Percentiles rank a stretch among this genome's conserved stretches.
phyloP scores from a whole-genome alignment of 495 filamentous ascomycete genomes.

The Annulohypoxylon maeteangense region DNA sequence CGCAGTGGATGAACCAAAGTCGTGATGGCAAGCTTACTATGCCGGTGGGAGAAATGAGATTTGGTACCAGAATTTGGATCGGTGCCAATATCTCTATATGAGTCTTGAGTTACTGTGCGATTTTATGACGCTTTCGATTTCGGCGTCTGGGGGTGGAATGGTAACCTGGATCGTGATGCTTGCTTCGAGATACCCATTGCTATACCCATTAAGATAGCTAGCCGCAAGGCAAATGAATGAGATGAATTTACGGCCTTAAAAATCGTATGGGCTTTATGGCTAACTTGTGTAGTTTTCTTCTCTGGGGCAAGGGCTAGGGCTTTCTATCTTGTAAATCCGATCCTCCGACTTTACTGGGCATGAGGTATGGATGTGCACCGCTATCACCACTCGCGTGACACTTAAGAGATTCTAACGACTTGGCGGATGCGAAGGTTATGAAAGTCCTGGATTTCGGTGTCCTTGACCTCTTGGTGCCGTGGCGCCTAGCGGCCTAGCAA shows the following conservation, averaged over 20 bases:
- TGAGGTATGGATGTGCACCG: not conserved
- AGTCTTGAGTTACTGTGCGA: not conserved
- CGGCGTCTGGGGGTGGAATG: slow-evolving; percentile 2
- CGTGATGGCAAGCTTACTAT: not conserved
- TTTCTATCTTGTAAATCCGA: not conserved
- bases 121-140: not conserved
- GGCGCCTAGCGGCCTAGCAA: not conserved
- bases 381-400: not conserved
- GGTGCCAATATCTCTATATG: not conserved
- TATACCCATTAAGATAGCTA: slow-evolving; percentile 33
- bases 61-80: not conserved
- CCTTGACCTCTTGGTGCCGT: slow-evolving; percentile 21
- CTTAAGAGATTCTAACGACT: slow-evolving; percentile 1
- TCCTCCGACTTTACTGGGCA: not conserved
- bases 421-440: not conserved
- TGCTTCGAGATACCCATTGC: slow-evolving; percentile 26
- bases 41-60: not conserved
- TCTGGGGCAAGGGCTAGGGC: not conserved
- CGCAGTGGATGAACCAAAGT: slow-evolving; percentile 6
- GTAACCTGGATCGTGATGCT: not conserved
- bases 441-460: slow-evolving; percentile 6
- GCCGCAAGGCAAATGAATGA: slow-evolving; percentile 34
- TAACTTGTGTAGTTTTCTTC: not conserved
- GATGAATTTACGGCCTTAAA: slow-evolving; percentile 15
- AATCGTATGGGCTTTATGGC: not conserved